phyloP scores from a whole-genome alignment of 805 yeast genomes.

The Ogataea glucozyma region DNA sequence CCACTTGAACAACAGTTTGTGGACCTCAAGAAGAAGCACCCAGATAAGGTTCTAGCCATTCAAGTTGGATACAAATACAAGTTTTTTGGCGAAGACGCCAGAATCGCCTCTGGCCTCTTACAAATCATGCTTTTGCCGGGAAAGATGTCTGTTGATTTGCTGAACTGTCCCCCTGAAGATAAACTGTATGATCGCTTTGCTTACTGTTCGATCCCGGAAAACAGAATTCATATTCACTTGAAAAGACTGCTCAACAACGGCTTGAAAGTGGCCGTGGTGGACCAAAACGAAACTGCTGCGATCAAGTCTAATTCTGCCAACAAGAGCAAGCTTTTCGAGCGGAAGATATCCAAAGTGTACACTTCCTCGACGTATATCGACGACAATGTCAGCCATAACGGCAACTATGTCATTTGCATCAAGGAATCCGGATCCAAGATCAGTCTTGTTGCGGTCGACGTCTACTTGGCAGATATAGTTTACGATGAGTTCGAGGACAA shows the following conservation, averaged over 20 bases:
- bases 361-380: slow-evolving; percentile 85
- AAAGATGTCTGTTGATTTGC: slow-evolving; percentile 51
- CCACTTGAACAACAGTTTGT: slow-evolving; percentile 81
- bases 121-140: slow-evolving; percentile 77
- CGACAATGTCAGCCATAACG: slow-evolving; percentile 20
- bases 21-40: slow-evolving; percentile 58
- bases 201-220: slow-evolving; percentile 83
- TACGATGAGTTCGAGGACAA: slow-evolving; percentile 71
- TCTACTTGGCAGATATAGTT: slow-evolving; percentile 72
- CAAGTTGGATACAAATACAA: slow-evolving; percentile 93
- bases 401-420: slow-evolving; percentile 46
- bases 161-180: slow-evolving; percentile 42
- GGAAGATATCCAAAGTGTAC: slow-evolving; percentile 69
- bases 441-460: slow-evolving; percentile 64
- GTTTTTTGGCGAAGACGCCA: slow-evolving; percentile 84
- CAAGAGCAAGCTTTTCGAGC: slow-evolving; percentile 58
- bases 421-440: slow-evolving; percentile 34
- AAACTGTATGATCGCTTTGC: slow-evolving; percentile 61
- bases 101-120: slow-evolving; percentile 60
- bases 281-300: slow-evolving; percentile 80
- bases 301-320: slow-evolving; percentile 57
- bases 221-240: slow-evolving; percentile 70
- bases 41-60: slow-evolving; percentile 72
- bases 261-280: slow-evolving; percentile 81
- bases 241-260: slow-evolving; percentile 73